phyloP scores from a whole-genome alignment of 345 rosid genomes.

The Cochlearia excelsa region DNA sequence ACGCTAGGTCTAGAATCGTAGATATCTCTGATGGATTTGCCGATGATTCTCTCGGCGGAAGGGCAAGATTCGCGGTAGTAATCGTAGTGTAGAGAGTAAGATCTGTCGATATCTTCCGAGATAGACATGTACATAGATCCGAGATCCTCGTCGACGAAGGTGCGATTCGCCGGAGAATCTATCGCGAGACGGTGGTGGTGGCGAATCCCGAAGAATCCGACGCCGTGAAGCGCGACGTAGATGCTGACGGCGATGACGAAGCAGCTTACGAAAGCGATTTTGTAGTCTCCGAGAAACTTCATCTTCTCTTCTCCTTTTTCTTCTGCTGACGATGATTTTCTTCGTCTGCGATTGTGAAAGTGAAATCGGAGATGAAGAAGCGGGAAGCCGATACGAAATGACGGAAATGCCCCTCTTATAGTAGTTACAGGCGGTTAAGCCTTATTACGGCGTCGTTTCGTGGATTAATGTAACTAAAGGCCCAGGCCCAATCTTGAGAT shows the following conservation, averaged over 20 bases:
- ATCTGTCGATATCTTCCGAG: constrained; percentile 19
- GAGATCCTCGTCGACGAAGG: not conserved
- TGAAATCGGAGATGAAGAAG: not conserved
- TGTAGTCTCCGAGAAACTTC: constrained; percentile 17
- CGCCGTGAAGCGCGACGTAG: constrained; percentile 35
- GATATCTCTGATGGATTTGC: constrained; percentile 29
- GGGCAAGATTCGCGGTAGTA: constrained; percentile 52
- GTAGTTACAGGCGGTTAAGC: not conserved
- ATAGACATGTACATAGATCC: constrained; percentile 5
- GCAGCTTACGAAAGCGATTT: constrained; percentile 3
- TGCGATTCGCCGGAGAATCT: constrained; percentile 28
- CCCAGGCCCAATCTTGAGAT: too few relatives aligned
- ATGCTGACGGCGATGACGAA: constrained; percentile 40
- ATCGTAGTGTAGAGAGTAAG: constrained; percentile 43
- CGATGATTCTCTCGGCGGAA: constrained; percentile 42
- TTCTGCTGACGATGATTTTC: not conserved
- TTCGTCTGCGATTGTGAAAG: not conserved
- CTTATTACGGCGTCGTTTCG: too few relatives aligned
- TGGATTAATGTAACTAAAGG: too few relatives aligned
- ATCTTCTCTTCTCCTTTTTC: constrained; percentile 12
- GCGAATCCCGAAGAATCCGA: not conserved
- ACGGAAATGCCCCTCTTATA: not conserved
- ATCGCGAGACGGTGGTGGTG: not conserved
- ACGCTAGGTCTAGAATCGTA: constrained; percentile 30
- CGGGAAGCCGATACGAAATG: not conserved